phyloP scores from a whole-genome alignment of 2,329 filamentous ascomycete species.

The Microcera coccophila region DNA sequence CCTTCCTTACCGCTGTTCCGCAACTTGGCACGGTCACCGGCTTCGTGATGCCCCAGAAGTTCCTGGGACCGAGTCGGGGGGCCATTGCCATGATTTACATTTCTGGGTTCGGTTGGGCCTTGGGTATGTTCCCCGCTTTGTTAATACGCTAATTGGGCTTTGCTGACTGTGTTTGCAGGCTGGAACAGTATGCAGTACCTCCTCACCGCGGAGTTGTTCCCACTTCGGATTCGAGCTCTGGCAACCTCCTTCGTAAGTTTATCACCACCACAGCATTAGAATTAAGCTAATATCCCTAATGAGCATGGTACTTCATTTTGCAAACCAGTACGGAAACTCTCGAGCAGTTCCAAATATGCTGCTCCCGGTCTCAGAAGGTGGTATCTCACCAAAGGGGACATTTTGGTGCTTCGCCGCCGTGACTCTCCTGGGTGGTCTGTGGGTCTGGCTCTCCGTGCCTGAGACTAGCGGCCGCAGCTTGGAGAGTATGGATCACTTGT shows the following conservation, averaged over 20 bases:
- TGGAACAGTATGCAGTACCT: slow-evolving; percentile 80
- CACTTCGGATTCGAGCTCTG: slow-evolving; percentile 67
- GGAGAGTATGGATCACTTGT: slow-evolving; percentile 69
- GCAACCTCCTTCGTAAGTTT: slow-evolving; percentile 65
- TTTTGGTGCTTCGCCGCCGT: slow-evolving; percentile 73
- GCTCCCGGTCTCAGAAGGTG: slow-evolving; percentile 43
- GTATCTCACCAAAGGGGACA: slow-evolving; percentile 59
- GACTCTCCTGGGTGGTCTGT: slow-evolving; percentile 62
- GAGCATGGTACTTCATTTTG: slow-evolving; percentile 78
- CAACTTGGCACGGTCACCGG: slow-evolving; percentile 47
- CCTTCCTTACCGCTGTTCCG: slow-evolving; percentile 61
- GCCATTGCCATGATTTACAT: slow-evolving; percentile 73
- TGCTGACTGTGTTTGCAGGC: too few species aligned
- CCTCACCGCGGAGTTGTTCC: slow-evolving; percentile 73
- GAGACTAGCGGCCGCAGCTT: slow-evolving; percentile 65
- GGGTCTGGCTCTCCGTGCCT: slow-evolving; percentile 70
- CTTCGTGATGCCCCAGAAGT: slow-evolving; percentile 43
- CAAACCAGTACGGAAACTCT: slow-evolving; percentile 73
- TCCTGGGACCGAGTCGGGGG: slow-evolving; percentile 58
- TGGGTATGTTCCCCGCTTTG: too few species aligned
- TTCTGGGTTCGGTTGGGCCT: slow-evolving; percentile 64
- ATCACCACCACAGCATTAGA: too few species aligned
- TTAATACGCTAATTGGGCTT: too few species aligned
- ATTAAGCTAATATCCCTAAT: too few species aligned
- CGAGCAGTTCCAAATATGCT: slow-evolving; percentile 75